Evolutionary conservation across 192 early-diverging fungal species (phyloP).

Genomic region (Funneliformis mosseae): DNA sequence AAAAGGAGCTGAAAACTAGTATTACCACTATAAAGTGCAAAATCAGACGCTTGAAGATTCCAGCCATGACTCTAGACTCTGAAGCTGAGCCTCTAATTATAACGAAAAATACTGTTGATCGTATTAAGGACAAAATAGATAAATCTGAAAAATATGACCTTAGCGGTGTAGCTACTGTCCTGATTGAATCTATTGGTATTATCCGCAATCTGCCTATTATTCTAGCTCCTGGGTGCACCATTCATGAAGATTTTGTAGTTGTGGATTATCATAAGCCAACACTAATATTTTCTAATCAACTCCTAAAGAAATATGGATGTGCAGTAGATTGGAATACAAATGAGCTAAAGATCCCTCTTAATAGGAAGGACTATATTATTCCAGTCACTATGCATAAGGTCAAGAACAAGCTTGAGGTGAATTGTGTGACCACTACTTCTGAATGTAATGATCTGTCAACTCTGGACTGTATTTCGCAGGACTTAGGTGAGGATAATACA

Average conservation of each 20-base stretch:
- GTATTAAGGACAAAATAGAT: background rate
- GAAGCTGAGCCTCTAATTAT: background rate
- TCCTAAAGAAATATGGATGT: slow-evolving; percentile 1
- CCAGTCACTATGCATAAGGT: slow-evolving; percentile 6
- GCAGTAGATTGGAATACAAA: background rate
- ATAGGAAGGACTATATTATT: slow-evolving; percentile 12
- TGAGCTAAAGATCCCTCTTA: slow-evolving; percentile 9
- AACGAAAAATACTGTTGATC: background rate
- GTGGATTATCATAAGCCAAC: background rate
- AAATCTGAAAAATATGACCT: background rate
- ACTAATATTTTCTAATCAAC: background rate
- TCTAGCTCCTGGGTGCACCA: background rate
- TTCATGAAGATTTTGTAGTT: background rate
- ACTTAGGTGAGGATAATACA: too few species aligned
- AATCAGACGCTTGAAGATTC: slow-evolving; percentile 14
- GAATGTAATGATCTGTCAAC: too few species aligned
- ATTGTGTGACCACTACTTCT: too few species aligned
- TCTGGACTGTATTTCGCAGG: too few species aligned
- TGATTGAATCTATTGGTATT: too few species aligned
- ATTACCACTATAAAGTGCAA: background rate
- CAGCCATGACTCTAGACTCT: background rate
- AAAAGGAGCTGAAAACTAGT: too few species aligned
- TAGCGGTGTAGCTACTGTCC: too few species aligned
- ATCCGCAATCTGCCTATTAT: background rate
- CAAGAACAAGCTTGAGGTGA: too few species aligned